These are phyloP conservation scores for Mortierella antarctica DNA, from an alignment of 192 early-diverging fungal genomes.

Conservation along the genomic window DNA sequence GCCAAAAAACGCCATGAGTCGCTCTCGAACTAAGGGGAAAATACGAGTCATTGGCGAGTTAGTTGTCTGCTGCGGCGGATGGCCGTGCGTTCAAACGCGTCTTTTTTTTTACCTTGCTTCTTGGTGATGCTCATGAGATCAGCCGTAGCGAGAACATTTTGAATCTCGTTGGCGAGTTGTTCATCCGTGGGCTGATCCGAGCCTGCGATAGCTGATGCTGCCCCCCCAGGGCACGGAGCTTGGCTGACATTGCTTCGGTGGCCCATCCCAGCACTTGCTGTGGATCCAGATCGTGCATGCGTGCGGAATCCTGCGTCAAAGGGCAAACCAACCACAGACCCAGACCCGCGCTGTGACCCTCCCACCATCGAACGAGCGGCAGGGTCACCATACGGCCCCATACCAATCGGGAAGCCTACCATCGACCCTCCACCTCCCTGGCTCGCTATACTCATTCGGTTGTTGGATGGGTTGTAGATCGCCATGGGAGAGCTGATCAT, in stretches of 20 bases:
- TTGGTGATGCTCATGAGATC: slow-evolving; percentile 99
- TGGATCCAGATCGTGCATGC: slow-evolving; percentile 26
- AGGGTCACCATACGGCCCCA: slow-evolving; percentile 3
- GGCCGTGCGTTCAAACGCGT: neutral
- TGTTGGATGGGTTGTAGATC: slow-evolving; percentile 1
- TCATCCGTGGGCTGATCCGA: slow-evolving; percentile 70
- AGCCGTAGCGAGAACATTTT: slow-evolving; percentile 84
- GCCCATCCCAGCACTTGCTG: slow-evolving; percentile 11
- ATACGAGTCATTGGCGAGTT: neutral
- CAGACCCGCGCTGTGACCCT: slow-evolving; percentile 26
- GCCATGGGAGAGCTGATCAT: slow-evolving; percentile 6
- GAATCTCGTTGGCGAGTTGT: slow-evolving; percentile 73
- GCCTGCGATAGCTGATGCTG: neutral
- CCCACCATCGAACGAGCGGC: slow-evolving; percentile 8
- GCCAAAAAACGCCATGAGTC: slow-evolving; percentile 82
- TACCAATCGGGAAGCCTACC: neutral
- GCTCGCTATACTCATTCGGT: slow-evolving; percentile 8
- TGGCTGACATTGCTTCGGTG: neutral
- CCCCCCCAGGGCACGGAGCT: neutral
- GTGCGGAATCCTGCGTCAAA: slow-evolving; percentile 17
- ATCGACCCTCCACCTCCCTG: neutral
- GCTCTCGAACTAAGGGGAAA: slow-evolving; percentile 79
- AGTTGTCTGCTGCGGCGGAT: neutral
- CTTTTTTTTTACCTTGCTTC: slow-evolving; percentile 76
- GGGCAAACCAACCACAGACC: slow-evolving; percentile 27